Evolutionary conservation across 805 yeast genomes (phyloP).

Genomic region (Nakazawaea siamensis): DNA sequence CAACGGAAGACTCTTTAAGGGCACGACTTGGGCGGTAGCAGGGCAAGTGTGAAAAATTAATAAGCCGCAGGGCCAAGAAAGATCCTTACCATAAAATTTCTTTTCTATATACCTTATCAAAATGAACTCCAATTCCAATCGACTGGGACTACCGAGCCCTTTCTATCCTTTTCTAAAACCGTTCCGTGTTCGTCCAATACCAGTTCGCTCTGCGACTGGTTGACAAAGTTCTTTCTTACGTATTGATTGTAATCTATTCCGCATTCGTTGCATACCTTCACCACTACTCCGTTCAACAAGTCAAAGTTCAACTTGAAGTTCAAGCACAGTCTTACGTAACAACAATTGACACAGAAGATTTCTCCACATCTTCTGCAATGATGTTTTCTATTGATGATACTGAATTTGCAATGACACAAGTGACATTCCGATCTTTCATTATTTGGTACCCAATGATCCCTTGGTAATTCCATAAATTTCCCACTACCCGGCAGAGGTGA

Average conservation of each 20-base stretch:
- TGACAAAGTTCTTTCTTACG: constrained; percentile 12
- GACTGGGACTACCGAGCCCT: constrained; percentile 20
- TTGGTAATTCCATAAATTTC: constrained; percentile 34
- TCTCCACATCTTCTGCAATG: constrained; percentile 47
- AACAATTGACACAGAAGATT: constrained; percentile 31
- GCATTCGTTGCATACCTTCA: constrained; percentile 22
- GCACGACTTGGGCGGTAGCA: no score
- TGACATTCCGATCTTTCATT: constrained; percentile 27
- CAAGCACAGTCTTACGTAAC: constrained; percentile 20
- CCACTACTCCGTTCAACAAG: constrained; percentile 17
- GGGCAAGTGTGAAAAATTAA: no score
- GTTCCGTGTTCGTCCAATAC: no score
- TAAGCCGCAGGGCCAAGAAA: no score
- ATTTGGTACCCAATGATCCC: constrained; percentile 45
- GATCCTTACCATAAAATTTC: no score
- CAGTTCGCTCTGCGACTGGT: no score
- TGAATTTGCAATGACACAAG: constrained; percentile 18
- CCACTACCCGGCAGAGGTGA: background rate
- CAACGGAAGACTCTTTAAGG: no score
- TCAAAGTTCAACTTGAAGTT: constrained; percentile 28
- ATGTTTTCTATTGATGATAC: constrained; percentile 28
- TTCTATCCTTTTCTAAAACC: constrained; percentile 12
- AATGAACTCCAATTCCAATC: constrained; percentile 52
- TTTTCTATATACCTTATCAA: no score
- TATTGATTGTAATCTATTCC: constrained; percentile 25